Percentiles rank a stretch among this genome's conserved stretches.
These are phyloP conservation scores for Solanum pinnatisectum DNA, from an alignment of 257 asterid genomes.

Conservation along the genomic window DNA sequence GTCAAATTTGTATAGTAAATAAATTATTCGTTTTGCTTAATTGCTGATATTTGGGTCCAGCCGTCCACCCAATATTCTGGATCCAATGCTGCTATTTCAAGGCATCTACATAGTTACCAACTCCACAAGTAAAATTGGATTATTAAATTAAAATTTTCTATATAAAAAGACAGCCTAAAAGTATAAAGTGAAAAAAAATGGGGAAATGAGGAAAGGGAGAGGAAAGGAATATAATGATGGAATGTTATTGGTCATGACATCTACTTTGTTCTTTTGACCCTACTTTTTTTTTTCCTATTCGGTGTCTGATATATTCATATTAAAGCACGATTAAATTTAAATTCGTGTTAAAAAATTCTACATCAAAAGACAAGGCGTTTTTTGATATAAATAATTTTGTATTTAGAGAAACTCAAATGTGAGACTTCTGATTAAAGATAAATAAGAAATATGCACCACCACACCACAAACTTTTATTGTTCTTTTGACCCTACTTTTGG, in stretches of 20 bases:
- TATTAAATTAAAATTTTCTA: background rate
- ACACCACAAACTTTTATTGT: too few relatives aligned
- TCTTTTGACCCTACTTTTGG: background rate
- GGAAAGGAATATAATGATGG: slow-evolving; percentile 1
- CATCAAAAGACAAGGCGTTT: accelerated
- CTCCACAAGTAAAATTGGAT: background rate
- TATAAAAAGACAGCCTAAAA: background rate
- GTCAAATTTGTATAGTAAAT: background rate
- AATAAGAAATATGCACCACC: too few relatives aligned
- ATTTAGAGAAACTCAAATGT: too few relatives aligned
- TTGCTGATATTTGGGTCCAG: background rate
- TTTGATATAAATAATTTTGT: accelerated
- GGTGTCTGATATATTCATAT: too few relatives aligned
- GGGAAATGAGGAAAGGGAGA: background rate
- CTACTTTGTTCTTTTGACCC: background rate
- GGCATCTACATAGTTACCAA: background rate
- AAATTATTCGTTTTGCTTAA: background rate
- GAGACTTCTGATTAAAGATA: too few relatives aligned
- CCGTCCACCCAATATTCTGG: background rate
- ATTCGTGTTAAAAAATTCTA: too few relatives aligned
- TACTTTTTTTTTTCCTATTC: background rate
- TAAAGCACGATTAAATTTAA: too few relatives aligned
- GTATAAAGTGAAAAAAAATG: background rate
- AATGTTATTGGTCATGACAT: background rate
- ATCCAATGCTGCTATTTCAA: background rate